Evolutionary conservation across 805 yeast species (phyloP), one percentile per base, ranked within the genome.

Genomic region (Candida schatavii): DNA sequence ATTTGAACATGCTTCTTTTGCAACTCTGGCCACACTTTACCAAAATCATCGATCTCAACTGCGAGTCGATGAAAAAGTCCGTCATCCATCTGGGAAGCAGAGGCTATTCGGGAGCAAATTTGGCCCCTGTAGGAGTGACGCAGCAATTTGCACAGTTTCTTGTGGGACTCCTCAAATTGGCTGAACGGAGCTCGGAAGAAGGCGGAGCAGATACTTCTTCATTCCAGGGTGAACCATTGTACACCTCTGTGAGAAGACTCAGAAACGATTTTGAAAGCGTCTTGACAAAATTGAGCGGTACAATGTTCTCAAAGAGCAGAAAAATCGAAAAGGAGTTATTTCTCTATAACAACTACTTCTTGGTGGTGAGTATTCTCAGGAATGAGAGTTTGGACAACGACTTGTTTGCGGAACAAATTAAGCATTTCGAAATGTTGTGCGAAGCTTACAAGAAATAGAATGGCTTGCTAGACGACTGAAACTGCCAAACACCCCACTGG

Each of bases 1-100:
- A 84, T 57, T 70, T 84, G 48, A 81, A 85, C 50, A 68, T 78
- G 13, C 80, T 85, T 47, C 61, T 82, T 46, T 76, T 88, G 39
- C 59, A 75, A 3, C 64, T 91, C 35, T 93, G 98, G 98, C 96
- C 97, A 0, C 80, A 77, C 44, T 85, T 90, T 54, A 90, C 89
- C 53, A 73, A 71, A 35, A 68, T 88, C 26, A 75, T 90, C 32
- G 97, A 89, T 57, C 64, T 77, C 26, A 87, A 91, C 52, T 83
- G 96, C 51, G 85, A 81, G 17, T 77, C 81, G 38, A 65, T 88
- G 58, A 81, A 84, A 46, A 77, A 71, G 40, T 75, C 75, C 14
- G 60, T 60, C 37, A 69, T 50, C 45, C 75, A 57, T 27, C 37
- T 57, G 3, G 47, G 54, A 5, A 50, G 52, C 15, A 51, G 57